Conservation (phyloP, 441 rosid genomes). For the Oxalis stricta region DNA sequence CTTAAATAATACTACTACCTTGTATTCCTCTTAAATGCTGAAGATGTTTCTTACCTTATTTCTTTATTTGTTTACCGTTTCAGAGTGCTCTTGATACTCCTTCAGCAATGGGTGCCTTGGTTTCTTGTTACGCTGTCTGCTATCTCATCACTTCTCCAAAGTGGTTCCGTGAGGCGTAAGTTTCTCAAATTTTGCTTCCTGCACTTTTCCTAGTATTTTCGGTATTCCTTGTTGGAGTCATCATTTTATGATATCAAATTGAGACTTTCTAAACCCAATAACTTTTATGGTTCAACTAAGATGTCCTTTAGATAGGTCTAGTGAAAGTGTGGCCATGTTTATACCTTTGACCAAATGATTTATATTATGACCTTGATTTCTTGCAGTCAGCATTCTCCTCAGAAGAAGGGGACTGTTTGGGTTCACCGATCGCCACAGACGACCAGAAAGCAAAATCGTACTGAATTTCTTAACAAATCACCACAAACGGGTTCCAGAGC, state of each 20-base stretch:
- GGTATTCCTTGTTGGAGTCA: neutral
- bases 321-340: no score
- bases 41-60: neutral
- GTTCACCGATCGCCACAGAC: slow-evolving; percentile 10
- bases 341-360: neutral
- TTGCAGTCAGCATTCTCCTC: slow-evolving; percentile 16
- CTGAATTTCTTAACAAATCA: slow-evolving; percentile 50
- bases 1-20: neutral
- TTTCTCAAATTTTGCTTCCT: slow-evolving; percentile 1
- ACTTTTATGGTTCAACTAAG: no score
- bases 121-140: slow-evolving; percentile 31
- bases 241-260: no score
- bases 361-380: no score
- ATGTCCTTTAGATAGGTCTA: no score
- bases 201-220: neutral
- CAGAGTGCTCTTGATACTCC: slow-evolving; percentile 74
- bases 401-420: slow-evolving; percentile 17
- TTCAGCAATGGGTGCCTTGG: slow-evolving; percentile 35
- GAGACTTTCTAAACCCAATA: no score
- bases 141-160: slow-evolving; percentile 18
- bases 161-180: slow-evolving; percentile 19
- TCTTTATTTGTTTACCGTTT: slow-evolving; percentile 8
- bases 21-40: neutral
- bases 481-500: slow-evolving; percentile 23
- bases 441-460: slow-evolving; percentile 18